Percentiles rank a stretch among this genome's conserved stretches.
Evolutionary conservation across 352 stramenopile genomes (phyloP).

Genomic region (Plasmopara halstedii): DNA sequence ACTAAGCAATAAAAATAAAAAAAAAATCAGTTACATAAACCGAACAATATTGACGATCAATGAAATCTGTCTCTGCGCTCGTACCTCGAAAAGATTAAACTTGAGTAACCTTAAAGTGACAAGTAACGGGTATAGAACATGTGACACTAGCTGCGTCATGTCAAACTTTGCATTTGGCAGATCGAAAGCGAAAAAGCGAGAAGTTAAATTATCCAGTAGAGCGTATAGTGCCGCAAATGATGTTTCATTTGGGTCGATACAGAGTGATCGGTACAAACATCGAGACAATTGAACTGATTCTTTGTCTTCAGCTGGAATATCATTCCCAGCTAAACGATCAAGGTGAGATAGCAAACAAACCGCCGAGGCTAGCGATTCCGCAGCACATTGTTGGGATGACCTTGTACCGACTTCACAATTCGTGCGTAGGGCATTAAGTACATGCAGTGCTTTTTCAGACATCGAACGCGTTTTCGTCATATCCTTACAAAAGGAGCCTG

Average conservation of each 20-base stretch:
- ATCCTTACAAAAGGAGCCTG: constrained; percentile 37
- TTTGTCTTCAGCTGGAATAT: constrained; percentile 61
- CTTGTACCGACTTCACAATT: constrained; percentile 30
- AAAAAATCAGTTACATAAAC: background rate
- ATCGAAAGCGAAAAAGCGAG: constrained; percentile 17
- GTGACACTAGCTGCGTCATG: constrained; percentile 11
- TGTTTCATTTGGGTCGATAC: constrained; percentile 67
- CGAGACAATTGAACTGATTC: constrained; percentile 76
- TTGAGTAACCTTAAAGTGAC: constrained; percentile 73
- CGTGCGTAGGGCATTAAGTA: constrained; percentile 40
- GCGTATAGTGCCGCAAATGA: constrained; percentile 56
- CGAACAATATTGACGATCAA: too few species aligned
- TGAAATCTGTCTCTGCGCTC: background rate
- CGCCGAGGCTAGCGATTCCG: constrained; percentile 45
- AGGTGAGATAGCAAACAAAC: constrained; percentile 75
- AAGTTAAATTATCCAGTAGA: constrained; percentile 40
- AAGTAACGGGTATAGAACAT: constrained; percentile 65
- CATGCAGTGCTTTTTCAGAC: constrained; percentile 39
- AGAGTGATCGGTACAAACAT: constrained; percentile 67
- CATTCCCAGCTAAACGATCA: constrained; percentile 66
- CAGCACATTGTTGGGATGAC: constrained; percentile 37
- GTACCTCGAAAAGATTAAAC: constrained; percentile 85
- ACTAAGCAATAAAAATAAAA: constrained; percentile 22
- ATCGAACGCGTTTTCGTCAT: constrained; percentile 44
- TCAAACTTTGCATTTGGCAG: constrained; percentile 10